Evolutionary conservation across 2,329 filamentous ascomycete species (phyloP), one percentile per base, ranked within the genome.

Genomic region (Curvularia sp.): DNA sequence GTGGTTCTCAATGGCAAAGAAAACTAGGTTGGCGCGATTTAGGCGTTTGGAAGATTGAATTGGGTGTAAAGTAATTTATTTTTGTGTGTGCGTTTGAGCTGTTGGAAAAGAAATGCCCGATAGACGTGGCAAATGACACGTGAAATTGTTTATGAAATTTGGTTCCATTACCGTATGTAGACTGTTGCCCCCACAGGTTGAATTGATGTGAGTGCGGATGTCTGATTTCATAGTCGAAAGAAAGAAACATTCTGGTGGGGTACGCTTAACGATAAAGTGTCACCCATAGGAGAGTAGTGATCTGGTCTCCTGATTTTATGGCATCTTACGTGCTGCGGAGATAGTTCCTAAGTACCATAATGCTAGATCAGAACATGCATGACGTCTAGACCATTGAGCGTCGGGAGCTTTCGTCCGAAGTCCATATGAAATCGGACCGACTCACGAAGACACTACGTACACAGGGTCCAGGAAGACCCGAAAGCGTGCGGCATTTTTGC

Each of bases 51-150:
- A 34, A 49, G n/a, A 49, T 46, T 21, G 38, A 21, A 23, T 27
- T 42, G 45, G 13, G 25, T 55, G 53, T 55, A 55, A 36, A 43
- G 38, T 50, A 55, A 34, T 27, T 27, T 28, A 23, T 30, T 13
- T 6, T 13, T 18, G 34, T 18, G 15, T 18, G 8, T 36, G 1
- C 8, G 3, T 18, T 5, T n/a, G n/a, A 27, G 25, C 7, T 4
- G 8, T 36, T 3, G 2, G 7, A 6, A 18, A n/a, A 8, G 34
- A 36, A 36, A 2, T 8, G 25, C 25, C 25, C 25, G 25, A 27
- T 27, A 7, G 3, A 27, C 7, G 34, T 36, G 34, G 15, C 34
- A 18, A 36, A 15, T 36, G 34, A 36, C n/a, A n/a, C n/a, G 15
- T 15, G 3, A 34, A 3, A 8, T 36, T 36, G 34, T 13, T 13